Conservation (phyloP, 2,329 filamentous ascomycete genomes). For the Colletotrichum musicola region DNA sequence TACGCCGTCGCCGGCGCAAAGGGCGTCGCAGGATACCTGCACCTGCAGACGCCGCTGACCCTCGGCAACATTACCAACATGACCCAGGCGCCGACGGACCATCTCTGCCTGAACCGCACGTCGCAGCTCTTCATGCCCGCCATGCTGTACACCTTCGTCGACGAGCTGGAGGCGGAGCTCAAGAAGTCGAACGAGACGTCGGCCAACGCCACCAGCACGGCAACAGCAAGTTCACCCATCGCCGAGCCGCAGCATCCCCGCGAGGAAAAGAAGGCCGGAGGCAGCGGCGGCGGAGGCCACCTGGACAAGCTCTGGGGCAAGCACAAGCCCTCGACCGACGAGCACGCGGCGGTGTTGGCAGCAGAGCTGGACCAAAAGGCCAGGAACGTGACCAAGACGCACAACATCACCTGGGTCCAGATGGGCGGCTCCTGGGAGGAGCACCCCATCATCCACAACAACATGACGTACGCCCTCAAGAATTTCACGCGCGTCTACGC, state of each 20-base stretch:
- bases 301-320: slow-evolving; percentile 25
- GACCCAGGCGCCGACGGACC: slow-evolving; percentile 39
- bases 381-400: slow-evolving; percentile 52
- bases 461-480: slow-evolving; percentile 52
- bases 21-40: slow-evolving; percentile 47
- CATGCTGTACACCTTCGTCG: slow-evolving; percentile 45
- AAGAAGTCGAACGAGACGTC: slow-evolving; percentile 9
- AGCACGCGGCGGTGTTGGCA: not conserved
- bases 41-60: slow-evolving; percentile 44
- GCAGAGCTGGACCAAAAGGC: slow-evolving; percentile 42
- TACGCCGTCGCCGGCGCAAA: slow-evolving; percentile 43
- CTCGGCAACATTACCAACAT: slow-evolving; percentile 48
- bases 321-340: slow-evolving; percentile 3
- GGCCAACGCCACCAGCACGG: slow-evolving; percentile 8
- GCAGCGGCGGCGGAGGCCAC: not conserved
- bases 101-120: slow-evolving; percentile 51
- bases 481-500: slow-evolving; percentile 53
- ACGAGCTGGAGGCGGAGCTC: slow-evolving; percentile 34
- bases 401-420: slow-evolving; percentile 50
- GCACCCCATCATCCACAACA: slow-evolving; percentile 54
- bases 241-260: not conserved
- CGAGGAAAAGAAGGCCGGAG: slow-evolving; percentile 9
- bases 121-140: slow-evolving; percentile 46
- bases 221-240: not conserved
- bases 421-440: slow-evolving; percentile 58